Conservation (phyloP, 108 stramenopile species). For the Cyclotella baltica region DNA sequence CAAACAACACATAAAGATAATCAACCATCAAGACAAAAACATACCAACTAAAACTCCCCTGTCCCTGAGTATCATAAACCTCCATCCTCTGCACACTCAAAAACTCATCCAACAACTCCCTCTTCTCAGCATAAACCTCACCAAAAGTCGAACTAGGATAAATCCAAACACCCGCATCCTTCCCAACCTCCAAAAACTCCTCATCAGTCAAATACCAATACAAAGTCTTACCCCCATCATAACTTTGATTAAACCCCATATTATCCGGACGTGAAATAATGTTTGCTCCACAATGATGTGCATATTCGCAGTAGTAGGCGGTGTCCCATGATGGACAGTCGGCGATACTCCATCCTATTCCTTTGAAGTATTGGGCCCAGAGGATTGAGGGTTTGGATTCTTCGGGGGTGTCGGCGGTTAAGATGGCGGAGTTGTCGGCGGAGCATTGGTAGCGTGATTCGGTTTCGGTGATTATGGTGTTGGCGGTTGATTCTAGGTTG, state of each 20-base stretch:
- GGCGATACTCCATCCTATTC: constrained; percentile 28
- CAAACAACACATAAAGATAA: no score
- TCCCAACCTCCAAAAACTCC: constrained; percentile 35
- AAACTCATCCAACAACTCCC: constrained; percentile 22
- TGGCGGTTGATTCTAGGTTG: neutral
- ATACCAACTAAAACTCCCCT: constrained; percentile 22
- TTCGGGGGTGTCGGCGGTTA: neutral
- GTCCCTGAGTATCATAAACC: constrained; percentile 32
- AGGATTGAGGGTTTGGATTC: neutral
- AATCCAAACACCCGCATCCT: constrained; percentile 33
- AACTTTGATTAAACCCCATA: no score
- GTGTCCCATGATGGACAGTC: no score
- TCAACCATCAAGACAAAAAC: no score
- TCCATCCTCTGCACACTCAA: constrained; percentile 20
- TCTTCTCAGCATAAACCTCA: constrained; percentile 6
- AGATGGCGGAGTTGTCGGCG: neutral
- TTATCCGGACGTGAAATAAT: no score
- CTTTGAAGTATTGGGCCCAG: constrained; percentile 28
- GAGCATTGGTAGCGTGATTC: neutral
- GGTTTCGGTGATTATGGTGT: neutral
- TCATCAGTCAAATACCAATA: constrained; percentile 22
- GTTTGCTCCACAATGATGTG: constrained; percentile 19
- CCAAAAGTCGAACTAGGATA: constrained; percentile 17
- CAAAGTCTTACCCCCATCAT: constrained; percentile 8
- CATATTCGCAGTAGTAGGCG: constrained; percentile 38